A percentile compares a stretch with the other conserved stretches of the same genome.
Evolutionary conservation across 352 stramenopile species (phyloP).

Genomic region (Globisporangium canariense): DNA sequence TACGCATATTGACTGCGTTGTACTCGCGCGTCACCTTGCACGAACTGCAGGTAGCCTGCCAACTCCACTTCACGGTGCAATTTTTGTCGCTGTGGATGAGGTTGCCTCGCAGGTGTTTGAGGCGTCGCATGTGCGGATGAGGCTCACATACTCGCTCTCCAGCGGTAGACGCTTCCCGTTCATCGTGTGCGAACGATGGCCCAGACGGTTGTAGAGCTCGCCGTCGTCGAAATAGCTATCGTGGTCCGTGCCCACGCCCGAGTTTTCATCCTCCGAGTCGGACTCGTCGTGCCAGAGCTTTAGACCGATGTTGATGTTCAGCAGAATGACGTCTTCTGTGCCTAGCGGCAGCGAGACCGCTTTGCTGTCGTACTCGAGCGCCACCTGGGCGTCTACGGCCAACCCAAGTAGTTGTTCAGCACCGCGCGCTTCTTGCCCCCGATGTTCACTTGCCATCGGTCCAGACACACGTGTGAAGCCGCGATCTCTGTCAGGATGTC

Average conservation of each 20-base stretch:
- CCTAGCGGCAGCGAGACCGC: conserved; percentile 59
- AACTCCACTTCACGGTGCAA: background rate
- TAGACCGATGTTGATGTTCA: conserved; percentile 84
- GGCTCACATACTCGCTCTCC: background rate
- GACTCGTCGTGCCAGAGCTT: conserved; percentile 87
- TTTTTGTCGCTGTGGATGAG: background rate
- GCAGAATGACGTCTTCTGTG: conserved; percentile 82
- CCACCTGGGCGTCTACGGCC: conserved; percentile 89
- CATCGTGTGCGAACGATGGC: conserved; percentile 82
- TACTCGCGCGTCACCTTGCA: background rate
- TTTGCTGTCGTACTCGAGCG: conserved; percentile 82
- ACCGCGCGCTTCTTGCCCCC: conserved; percentile 57
- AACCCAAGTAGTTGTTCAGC: conserved; percentile 86
- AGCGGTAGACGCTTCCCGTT: background rate
- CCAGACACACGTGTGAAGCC: conserved; percentile 68
- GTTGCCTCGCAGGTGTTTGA: background rate
- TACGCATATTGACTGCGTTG: too few species aligned
- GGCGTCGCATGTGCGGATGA: background rate
- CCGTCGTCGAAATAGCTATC: conserved; percentile 30
- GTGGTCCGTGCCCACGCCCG: conserved; percentile 37
- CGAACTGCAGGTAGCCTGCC: background rate
- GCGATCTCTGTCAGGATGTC: conserved; percentile 67
- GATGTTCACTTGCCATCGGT: conserved; percentile 75
- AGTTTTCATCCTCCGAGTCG: conserved; percentile 46
- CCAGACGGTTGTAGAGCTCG: conserved; percentile 31